Conservation (phyloP, 352 stramenopile species). For the Globisporangium perplexum region DNA sequence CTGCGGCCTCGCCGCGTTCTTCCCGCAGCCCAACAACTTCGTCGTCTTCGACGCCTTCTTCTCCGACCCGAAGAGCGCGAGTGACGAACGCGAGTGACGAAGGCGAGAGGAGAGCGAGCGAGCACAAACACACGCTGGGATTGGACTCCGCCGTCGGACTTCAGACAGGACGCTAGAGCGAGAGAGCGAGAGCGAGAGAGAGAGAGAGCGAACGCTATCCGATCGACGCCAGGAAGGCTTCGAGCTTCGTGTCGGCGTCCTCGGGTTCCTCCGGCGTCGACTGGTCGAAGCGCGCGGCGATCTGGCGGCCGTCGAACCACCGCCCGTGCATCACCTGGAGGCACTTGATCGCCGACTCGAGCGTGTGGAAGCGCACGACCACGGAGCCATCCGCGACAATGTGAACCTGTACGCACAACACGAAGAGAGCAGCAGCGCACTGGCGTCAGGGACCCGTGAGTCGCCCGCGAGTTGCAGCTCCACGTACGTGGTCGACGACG, state of each 20-base stretch:
- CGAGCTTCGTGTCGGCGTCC: slow-evolving; percentile 64
- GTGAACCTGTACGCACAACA: slow-evolving; percentile 29
- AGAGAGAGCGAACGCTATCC: slow-evolving; percentile 32
- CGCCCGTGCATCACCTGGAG: slow-evolving; percentile 70
- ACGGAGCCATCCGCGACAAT: slow-evolving; percentile 59
- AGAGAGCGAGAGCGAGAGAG: too few species aligned
- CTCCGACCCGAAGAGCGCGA: not conserved
- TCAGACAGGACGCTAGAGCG: too few species aligned
- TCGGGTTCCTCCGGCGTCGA: slow-evolving; percentile 43
- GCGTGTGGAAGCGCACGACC: slow-evolving; percentile 46
- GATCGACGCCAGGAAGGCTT: slow-evolving; percentile 74
- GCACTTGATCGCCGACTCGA: slow-evolving; percentile 60
- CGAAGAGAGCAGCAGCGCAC: not conserved
- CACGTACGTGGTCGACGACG: slow-evolving; percentile 39
- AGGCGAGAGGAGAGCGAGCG: slow-evolving; percentile 1
- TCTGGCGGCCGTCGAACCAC: slow-evolving; percentile 72
- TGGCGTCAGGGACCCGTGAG: too few species aligned
- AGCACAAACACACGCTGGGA: not conserved
- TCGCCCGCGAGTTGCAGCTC: too few species aligned
- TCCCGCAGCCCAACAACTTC: slow-evolving; percentile 81
- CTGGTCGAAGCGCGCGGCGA: slow-evolving; percentile 58
- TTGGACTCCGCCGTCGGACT: too few species aligned
- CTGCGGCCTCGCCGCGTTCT: slow-evolving; percentile 32
- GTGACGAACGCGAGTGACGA: slow-evolving; percentile 1
- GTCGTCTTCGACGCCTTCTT: slow-evolving; percentile 81